Base-by-base conservation (phyloP, 2,329 filamentous ascomycete species). In the Pseudogymnoascus sp. region DNA sequence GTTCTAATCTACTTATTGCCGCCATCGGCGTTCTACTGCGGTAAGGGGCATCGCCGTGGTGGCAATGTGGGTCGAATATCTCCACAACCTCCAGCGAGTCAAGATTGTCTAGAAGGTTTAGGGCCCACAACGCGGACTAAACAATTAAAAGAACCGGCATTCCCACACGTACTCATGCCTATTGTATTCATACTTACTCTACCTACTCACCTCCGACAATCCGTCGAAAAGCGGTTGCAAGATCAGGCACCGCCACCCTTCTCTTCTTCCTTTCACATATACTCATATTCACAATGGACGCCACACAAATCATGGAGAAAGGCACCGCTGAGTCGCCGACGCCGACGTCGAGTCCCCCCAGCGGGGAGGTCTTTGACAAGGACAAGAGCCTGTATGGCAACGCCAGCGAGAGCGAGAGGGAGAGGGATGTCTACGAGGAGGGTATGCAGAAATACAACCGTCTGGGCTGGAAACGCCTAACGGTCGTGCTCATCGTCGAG, bases 401-500 rank as follows among this genome's bases (percentile, higher is more conserved):
- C 14, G 33, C 63, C 4, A 66, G 66, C 10, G 66, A 68, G 26
- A 63, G 63, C 10, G 64, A 60, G 26, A 65, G 41, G 11, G 50
- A 56, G 50, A 56, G 50, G 16, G 50, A 56, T 16, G n/a, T 67
- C 12, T 65, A 66, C 56, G 65, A 63, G 14, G 60, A 68, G 50
- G 67, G 67, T 2, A 60, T 19, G 41, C 65, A 66, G 22, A 63
- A 68, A n/a, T 70, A 68, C 61, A 65, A 62, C 31, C 68, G 68
- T 53, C 62, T 70, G 8, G 68, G 81, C 60, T 84, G 81, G 81
- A 80, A 81, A 68, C 76, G 78, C 22, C 71, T 81, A 38, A 81
- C 78, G 1, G 72, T 81, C 19, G 78, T 80, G 63, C 71, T 81
- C 62, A 79, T 81, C 61, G 79, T 81, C 62, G 79, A 81, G 67